Conservation (phyloP, 1,284 basidiomycete species). For the Ganoderma lingzhi region DNA sequence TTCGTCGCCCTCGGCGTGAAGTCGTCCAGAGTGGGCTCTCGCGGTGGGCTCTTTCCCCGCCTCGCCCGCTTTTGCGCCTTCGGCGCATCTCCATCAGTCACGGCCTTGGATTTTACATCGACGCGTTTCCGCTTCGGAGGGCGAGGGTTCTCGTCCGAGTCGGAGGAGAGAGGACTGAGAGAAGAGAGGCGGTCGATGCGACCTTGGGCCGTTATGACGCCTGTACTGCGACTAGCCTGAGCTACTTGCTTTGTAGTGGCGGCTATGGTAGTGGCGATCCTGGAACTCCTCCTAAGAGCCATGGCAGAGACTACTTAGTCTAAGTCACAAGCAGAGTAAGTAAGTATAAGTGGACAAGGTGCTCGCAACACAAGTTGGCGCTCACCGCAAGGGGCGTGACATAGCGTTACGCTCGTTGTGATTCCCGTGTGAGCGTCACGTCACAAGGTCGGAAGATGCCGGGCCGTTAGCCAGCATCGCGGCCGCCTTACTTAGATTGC, state of each 20-base stretch:
- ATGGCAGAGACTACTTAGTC: background rate
- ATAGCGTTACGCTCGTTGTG: too few species aligned
- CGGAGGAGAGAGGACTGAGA: background rate
- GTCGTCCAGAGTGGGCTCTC: slow-evolving; percentile 27
- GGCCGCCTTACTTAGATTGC: too few species aligned
- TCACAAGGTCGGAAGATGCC: too few species aligned
- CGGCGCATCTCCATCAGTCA: background rate
- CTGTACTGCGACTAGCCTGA: background rate
- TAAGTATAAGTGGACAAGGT: too few species aligned
- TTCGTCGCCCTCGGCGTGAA: slow-evolving; percentile 22
- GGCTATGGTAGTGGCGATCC: background rate
- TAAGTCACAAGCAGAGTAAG: too few species aligned
- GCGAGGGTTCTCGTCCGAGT: slow-evolving; percentile 3
- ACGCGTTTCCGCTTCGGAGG: slow-evolving; percentile 4
- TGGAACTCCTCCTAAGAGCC: slow-evolving; percentile 6
- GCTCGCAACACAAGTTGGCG: too few species aligned
- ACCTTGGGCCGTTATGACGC: background rate
- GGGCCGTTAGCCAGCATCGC: too few species aligned
- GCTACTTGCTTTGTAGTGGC: background rate
- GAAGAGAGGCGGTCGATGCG: background rate
- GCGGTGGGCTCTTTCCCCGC: slow-evolving; percentile 11
- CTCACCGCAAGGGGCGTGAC: too few species aligned
- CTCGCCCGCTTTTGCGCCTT: background rate
- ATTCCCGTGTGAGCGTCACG: too few species aligned
- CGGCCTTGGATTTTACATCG: background rate